phyloP scores from a whole-genome alignment of 2,329 filamentous ascomycete species.

The Drechmeria coniospora region DNA sequence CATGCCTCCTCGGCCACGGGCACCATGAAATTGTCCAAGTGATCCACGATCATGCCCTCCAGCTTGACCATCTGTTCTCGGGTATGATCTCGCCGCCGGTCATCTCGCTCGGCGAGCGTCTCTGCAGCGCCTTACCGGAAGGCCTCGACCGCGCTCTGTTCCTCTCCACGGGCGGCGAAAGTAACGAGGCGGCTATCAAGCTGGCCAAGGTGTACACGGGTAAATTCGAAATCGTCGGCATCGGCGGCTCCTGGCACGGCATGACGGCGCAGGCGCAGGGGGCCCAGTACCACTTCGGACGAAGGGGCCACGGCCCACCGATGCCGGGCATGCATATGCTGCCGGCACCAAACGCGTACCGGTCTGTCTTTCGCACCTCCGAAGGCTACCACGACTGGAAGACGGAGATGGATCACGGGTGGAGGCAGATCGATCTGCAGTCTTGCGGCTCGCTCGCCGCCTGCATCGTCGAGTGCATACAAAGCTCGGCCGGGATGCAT shows the following conservation, averaged over 20 bases:
- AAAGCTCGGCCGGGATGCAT: conserved; percentile 43
- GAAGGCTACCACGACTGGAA: conserved; percentile 49
- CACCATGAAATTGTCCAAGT: conserved; percentile 42
- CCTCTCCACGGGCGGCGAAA: conserved; percentile 40
- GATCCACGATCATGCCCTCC: conserved; percentile 29
- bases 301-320: conserved; percentile 28
- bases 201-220: conserved; percentile 49
- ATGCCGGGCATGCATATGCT: conserved; percentile 44
- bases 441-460: conserved; percentile 47
- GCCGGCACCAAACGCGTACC: conserved; percentile 43
- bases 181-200: conserved; percentile 47
- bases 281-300: conserved; percentile 39
- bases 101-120: conserved; percentile 33
- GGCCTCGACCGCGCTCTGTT: conserved; percentile 41
- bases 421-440: conserved; percentile 42
- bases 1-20: conserved; percentile 40
- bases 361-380: conserved; percentile 40
- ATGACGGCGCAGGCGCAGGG: conserved; percentile 38
- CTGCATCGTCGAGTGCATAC: conserved; percentile 47
- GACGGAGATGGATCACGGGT: conserved; percentile 44
- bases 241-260: conserved; percentile 45
- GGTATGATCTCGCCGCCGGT: conserved; percentile 44
- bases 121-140: conserved; percentile 31
- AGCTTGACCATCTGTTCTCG: conserved; percentile 43
- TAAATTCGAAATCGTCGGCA: conserved; percentile 48